phyloP scores from a whole-genome alignment of 2,329 filamentous ascomycete genomes.

The Leptographium radiaticola region DNA sequence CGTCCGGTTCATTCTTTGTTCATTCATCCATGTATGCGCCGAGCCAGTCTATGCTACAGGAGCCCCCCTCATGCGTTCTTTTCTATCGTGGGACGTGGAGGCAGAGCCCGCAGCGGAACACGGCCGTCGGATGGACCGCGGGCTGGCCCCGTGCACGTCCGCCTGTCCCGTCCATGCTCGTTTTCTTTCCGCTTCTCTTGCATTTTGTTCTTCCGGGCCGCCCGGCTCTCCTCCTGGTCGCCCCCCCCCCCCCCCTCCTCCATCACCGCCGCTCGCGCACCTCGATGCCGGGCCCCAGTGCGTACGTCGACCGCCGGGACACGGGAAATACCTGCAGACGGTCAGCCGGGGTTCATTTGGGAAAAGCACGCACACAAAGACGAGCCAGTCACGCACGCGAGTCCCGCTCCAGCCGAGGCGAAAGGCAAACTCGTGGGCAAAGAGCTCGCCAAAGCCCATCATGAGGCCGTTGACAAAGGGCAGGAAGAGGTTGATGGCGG shows the following conservation, averaged over 20 bases:
- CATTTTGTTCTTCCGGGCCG: background rate
- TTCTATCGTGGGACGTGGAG: background rate
- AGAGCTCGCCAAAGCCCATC: slow-evolving; percentile 92
- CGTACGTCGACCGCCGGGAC: slow-evolving; percentile 46
- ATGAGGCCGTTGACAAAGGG: slow-evolving; percentile 98
- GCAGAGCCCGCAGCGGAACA: background rate
- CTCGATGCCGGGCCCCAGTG: slow-evolving; percentile 74
- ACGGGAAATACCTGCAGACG: slow-evolving; percentile 39
- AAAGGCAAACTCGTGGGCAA: slow-evolving; percentile 92
- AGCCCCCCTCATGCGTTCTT: background rate
- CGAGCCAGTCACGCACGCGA: slow-evolving; percentile 67
- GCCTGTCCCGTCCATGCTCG: background rate
- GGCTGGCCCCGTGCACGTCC: background rate
- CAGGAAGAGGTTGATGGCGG: slow-evolving; percentile 87
- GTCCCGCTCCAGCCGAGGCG: slow-evolving; percentile 87
- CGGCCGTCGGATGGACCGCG: background rate
- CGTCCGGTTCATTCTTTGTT: background rate
- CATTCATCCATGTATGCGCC: background rate
- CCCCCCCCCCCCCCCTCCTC: background rate
- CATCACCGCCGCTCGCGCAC: slow-evolving; percentile 50
- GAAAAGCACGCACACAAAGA: too few species aligned
- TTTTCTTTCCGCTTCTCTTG: background rate
- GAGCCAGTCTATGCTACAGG: slow-evolving; percentile 1
- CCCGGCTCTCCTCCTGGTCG: background rate
- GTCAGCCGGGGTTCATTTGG: background rate